Percentiles rank a stretch among this genome's conserved stretches.
Evolutionary conservation across 768 basidiomycete genomes (phyloP).

Genomic region (Tylopilus vinaceipallidus): DNA sequence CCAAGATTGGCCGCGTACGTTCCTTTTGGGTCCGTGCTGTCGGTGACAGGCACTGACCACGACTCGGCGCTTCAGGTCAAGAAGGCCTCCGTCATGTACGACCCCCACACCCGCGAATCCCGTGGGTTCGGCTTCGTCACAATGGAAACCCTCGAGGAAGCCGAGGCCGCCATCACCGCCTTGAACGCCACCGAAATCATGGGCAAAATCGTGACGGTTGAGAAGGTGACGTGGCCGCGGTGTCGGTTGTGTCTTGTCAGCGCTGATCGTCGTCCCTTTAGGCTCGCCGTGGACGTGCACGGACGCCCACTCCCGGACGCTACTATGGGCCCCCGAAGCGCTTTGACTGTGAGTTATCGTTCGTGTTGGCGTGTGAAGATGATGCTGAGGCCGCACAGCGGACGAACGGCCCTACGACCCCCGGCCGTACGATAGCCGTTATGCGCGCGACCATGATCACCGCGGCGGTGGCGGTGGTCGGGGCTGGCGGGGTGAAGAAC

Average conservation of each 20-base stretch:
- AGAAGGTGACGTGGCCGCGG: constrained; percentile 56
- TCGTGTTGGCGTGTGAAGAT: neutral
- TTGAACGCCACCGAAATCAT: constrained; percentile 81
- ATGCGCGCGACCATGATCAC: constrained; percentile 63
- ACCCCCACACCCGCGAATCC: constrained; percentile 68
- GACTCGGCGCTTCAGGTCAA: constrained; percentile 38
- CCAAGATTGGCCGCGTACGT: constrained; percentile 82
- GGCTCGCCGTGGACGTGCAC: constrained; percentile 87
- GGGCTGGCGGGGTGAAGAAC: constrained; percentile 43
- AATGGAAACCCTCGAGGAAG: constrained; percentile 82
- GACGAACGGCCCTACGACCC: constrained; percentile 90
- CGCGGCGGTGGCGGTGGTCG: constrained; percentile 37
- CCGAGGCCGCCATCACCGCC: constrained; percentile 85
- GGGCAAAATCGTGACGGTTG: constrained; percentile 87
- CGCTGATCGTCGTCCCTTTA: constrained; percentile 27
- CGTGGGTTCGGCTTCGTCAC: constrained; percentile 90
- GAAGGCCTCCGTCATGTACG: constrained; percentile 71
- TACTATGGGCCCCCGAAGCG: constrained; percentile 95
- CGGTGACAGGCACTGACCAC: constrained; percentile 5
- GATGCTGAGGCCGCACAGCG: constrained; percentile 23
- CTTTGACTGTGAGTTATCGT: constrained; percentile 49
- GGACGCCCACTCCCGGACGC: constrained; percentile 90
- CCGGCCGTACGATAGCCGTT: constrained; percentile 87
- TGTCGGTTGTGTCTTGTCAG: neutral
- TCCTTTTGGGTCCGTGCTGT: neutral